Evolutionary conservation across 306 rosid genomes (phyloP), one percentile per base, ranked within the genome.

Genomic region (Inga leiocalycina): DNA sequence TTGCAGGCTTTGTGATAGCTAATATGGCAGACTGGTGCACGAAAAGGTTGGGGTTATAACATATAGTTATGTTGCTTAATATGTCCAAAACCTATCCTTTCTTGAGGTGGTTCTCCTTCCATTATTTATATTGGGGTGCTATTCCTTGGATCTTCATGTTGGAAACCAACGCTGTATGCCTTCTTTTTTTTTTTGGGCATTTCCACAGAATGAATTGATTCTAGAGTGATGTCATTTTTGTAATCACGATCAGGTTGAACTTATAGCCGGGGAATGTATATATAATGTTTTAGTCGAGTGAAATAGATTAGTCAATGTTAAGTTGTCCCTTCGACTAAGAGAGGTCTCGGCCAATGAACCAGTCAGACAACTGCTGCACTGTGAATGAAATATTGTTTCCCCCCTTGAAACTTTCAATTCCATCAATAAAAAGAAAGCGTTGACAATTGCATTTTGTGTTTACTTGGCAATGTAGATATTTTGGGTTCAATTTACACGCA

Each of bases 1-100:
- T 96, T 90, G 94, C 89, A 46, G 98, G 99, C 44, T 96, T 96
- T 89, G 92, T 96, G 61, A 91, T 96, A 77, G 99, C 99, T n/a
- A 96, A 92, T 87, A 77, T 94, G 80, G 88, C 98, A 49, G 97
- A 88, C 34, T 87, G 92, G 94, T 64, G 78, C 85, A 66, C 98
- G 15, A 92, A 86, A 83, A 92, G 79, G 89, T 76, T 89, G 85
- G 92, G 92, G 39, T 79, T 96, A 79, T 96, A 94, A 85, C 93
- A 87, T 82, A 57, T 75, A 48, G 54, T 79, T 75, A 43, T 10
- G 35, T 12, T 35, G 82, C 71, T 69, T 84, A 54, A 43, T 83
- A 61, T 77, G 73, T 84, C 56, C 75, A 69, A 81, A 35, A 44
- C 62, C 10, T 52, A 78, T 66, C 78, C 79, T 76, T 71, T 78